Percentiles rank a stretch among this genome's conserved stretches.
These are phyloP conservation scores for Aureobasidium vineae DNA, from an alignment of 2,329 filamentous ascomycete species.

Conservation along the genomic window DNA sequence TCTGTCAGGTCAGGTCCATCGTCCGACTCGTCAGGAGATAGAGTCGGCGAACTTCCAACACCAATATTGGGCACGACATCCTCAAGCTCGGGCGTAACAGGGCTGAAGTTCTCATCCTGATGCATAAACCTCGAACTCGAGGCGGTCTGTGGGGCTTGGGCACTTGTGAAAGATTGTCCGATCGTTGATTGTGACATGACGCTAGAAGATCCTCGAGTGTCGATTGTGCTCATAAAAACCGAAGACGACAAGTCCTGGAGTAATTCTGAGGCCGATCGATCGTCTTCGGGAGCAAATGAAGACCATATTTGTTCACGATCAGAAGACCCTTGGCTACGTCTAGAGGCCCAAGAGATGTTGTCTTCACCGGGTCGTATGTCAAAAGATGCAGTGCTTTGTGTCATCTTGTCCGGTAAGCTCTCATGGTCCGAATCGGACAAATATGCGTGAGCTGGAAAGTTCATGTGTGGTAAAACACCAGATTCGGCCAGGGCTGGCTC, in stretches of 20 bases:
- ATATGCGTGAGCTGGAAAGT: not conserved
- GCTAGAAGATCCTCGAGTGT: not conserved
- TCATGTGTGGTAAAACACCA: constrained; percentile 7
- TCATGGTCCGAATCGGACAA: constrained; percentile 1
- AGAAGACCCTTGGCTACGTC: constrained; percentile 33
- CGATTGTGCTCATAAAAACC: constrained; percentile 17
- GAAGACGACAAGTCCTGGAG: constrained; percentile 16
- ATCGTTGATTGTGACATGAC: constrained; percentile 4
- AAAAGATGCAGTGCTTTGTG: constrained; percentile 27
- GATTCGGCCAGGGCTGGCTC: constrained; percentile 15
- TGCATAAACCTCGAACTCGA: not conserved
- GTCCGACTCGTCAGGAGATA: not conserved
- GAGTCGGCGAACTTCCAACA: not conserved
- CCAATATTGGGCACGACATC: not conserved
- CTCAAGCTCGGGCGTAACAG: not conserved
- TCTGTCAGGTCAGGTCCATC: constrained; percentile 36
- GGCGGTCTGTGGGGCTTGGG: not conserved
- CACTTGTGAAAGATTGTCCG: constrained; percentile 13
- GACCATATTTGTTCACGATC: constrained; percentile 23
- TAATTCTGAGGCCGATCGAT: constrained; percentile 5
- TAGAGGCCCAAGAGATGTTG: constrained; percentile 40
- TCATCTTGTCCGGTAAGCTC: constrained; percentile 10
- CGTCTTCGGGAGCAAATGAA: constrained; percentile 13
- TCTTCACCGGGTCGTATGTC: constrained; percentile 41
- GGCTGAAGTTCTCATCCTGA: not conserved